phyloP scores from a whole-genome alignment of 352 stramenopile genomes.

The Pythium chondricola region DNA sequence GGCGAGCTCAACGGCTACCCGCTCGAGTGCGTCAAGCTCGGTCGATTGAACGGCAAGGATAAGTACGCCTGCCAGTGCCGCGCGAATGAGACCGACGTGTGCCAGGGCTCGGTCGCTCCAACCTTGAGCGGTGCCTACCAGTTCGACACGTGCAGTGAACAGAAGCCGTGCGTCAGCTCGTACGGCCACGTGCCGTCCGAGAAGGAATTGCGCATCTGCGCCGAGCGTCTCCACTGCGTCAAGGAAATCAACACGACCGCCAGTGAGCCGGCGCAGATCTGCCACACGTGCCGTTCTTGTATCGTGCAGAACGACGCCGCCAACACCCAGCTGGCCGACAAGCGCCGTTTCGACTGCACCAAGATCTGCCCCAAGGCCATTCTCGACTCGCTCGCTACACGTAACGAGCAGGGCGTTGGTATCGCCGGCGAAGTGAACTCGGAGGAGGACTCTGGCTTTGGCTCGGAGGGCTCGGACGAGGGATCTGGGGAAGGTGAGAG shows the following conservation, averaged over 20 bases:
- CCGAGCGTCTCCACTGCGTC: conserved; percentile 67
- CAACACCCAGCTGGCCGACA: conserved; percentile 37
- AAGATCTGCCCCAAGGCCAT: conserved; percentile 64
- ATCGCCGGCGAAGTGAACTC: conserved; percentile 52
- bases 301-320: conserved; percentile 65
- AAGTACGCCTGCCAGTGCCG: conserved; percentile 66
- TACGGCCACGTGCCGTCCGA: conserved; percentile 52
- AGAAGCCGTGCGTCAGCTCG: conserved; percentile 43
- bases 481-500: background rate
- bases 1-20: conserved; percentile 61
- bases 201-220: conserved; percentile 47
- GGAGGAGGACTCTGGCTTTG: conserved; percentile 16
- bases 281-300: conserved; percentile 79
- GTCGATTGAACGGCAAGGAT: conserved; percentile 49
- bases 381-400: conserved; percentile 49
- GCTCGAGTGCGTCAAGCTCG: conserved; percentile 57
- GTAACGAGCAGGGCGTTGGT: conserved; percentile 42
- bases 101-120: conserved; percentile 40
- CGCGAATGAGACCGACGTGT: conserved; percentile 29
- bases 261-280: conserved; percentile 53
- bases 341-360: conserved; percentile 71
- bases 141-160: conserved; percentile 61
- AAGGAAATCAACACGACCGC: conserved; percentile 63
- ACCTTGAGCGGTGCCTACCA: conserved; percentile 38
- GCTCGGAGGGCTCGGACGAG: conserved; percentile 11